phyloP scores from a whole-genome alignment of 129 eudicot genomes.

The Flaveria brownii region DNA sequence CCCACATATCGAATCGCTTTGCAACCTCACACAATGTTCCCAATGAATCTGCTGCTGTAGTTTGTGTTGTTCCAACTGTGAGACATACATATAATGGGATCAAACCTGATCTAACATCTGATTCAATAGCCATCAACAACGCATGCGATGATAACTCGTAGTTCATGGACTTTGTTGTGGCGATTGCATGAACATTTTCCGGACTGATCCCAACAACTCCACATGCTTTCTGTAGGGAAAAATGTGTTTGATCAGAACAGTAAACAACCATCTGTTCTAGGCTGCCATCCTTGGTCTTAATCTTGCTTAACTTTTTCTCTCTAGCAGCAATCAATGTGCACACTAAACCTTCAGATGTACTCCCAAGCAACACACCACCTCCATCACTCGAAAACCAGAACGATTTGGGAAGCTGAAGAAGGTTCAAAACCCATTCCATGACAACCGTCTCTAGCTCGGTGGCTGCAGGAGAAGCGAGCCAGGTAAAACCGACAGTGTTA shows the following conservation, averaged over 20 bases:
- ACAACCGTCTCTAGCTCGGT: too few relatives aligned
- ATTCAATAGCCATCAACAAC: neutral
- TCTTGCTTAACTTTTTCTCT: slow-evolving; percentile 7
- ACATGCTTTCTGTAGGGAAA: slow-evolving; percentile 26
- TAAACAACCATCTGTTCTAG: slow-evolving; percentile 35
- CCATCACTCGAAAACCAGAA: too few relatives aligned
- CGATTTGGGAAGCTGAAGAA: slow-evolving; percentile 36
- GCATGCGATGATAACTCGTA: slow-evolving; percentile 18
- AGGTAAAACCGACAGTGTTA: too few relatives aligned
- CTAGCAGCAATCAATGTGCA: neutral
- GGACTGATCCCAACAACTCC: slow-evolving; percentile 31
- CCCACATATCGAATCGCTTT: slow-evolving; percentile 28
- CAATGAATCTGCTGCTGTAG: slow-evolving; percentile 36
- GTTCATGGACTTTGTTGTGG: slow-evolving; percentile 14
- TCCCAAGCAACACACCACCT: too few relatives aligned
- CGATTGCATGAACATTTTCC: slow-evolving; percentile 23
- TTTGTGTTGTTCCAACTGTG: slow-evolving; percentile 39
- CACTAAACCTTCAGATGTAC: neutral
- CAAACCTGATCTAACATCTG: slow-evolving; percentile 28
- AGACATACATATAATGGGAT: slow-evolving; percentile 33
- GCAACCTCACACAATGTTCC: slow-evolving; percentile 21
- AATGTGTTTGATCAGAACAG: slow-evolving; percentile 44
- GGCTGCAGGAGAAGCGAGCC: too few relatives aligned
- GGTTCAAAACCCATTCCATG: neutral
- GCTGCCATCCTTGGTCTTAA: neutral